A percentile compares a stretch with the other conserved stretches of the same genome.
These are phyloP conservation scores for Pythium brachiatum DNA, from an alignment of 352 stramenopile genomes.

Conservation along the genomic window DNA sequence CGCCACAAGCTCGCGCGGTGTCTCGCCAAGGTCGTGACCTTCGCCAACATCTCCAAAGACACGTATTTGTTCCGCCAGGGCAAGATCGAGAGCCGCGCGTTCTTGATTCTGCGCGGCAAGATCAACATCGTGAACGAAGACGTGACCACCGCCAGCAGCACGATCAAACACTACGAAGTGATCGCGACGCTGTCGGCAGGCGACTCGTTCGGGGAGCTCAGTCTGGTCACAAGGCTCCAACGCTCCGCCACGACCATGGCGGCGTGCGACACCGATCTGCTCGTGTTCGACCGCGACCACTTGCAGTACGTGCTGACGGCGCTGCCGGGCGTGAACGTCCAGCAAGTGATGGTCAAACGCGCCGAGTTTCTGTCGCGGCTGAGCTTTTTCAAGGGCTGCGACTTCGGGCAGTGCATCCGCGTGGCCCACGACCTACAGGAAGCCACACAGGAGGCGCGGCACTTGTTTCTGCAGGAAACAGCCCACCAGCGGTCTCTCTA, in stretches of 20 bases:
- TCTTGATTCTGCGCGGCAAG: conserved; percentile 70
- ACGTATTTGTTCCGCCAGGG: conserved; percentile 66
- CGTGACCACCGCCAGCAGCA: conserved; percentile 27
- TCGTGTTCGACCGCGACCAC: conserved; percentile 70
- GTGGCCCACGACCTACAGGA: conserved; percentile 69
- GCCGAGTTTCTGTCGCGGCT: conserved; percentile 62
- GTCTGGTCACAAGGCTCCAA: conserved; percentile 64
- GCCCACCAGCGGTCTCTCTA: conserved; percentile 51
- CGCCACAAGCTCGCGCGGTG: conserved; percentile 49
- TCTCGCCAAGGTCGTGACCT: conserved; percentile 49
- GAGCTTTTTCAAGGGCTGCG: conserved; percentile 50
- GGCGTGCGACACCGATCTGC: conserved; percentile 57
- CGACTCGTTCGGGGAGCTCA: conserved; percentile 71
- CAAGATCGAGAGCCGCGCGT: conserved; percentile 72
- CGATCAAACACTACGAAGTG: conserved; percentile 51
- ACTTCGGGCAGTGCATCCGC: conserved; percentile 75
- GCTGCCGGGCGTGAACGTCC: conserved; percentile 59
- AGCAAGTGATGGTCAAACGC: conserved; percentile 69
- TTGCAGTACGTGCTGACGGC: conserved; percentile 34
- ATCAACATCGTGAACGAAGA: conserved; percentile 84
- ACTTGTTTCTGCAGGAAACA: conserved; percentile 60
- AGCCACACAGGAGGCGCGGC: conserved; percentile 45
- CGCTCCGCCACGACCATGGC: conserved; percentile 67
- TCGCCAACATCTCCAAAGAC: conserved; percentile 51
- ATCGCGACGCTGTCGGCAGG: conserved; percentile 64